phyloP scores from a whole-genome alignment of 345 rosid species.

The Physaria fendleri region DNA sequence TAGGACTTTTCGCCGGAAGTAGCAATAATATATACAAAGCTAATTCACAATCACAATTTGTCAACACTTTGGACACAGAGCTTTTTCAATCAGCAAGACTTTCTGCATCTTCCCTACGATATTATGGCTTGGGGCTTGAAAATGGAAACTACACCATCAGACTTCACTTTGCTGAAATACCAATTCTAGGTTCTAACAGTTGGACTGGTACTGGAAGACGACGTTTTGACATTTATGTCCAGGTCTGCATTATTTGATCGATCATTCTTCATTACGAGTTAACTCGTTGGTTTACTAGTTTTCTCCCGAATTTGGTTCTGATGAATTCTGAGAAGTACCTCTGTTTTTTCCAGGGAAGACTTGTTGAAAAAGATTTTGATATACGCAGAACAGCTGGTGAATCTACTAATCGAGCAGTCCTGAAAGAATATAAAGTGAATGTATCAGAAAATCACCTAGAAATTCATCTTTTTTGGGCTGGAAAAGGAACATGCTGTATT shows the following conservation, averaged over 20 bases:
- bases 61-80: constrained; percentile 33
- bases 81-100: constrained; percentile 37
- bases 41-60: constrained; percentile 25
- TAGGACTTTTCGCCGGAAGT: constrained; percentile 35
- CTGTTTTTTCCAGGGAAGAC: constrained; percentile 32
- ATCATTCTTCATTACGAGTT: background rate
- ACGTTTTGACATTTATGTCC: constrained; percentile 44
- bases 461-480: constrained; percentile 36
- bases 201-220: constrained; percentile 47
- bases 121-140: constrained; percentile 35
- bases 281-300: background rate
- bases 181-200: background rate
- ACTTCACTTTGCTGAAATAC: constrained; percentile 28
- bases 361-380: constrained; percentile 44
- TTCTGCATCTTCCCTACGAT: constrained; percentile 35
- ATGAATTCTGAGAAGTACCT: constrained; percentile 1
- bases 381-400: constrained; percentile 36
- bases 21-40: constrained; percentile 11
- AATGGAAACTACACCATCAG: constrained; percentile 22
- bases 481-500: constrained; percentile 36
- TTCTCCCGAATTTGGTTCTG: background rate
- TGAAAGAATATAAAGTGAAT: constrained; percentile 16
- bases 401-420: constrained; percentile 28
- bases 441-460: constrained; percentile 31
- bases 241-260: constrained; percentile 23